These are phyloP conservation scores for Fomitopsis betulina DNA, from an alignment of 1,284 basidiomycete species.

Conservation along the genomic window DNA sequence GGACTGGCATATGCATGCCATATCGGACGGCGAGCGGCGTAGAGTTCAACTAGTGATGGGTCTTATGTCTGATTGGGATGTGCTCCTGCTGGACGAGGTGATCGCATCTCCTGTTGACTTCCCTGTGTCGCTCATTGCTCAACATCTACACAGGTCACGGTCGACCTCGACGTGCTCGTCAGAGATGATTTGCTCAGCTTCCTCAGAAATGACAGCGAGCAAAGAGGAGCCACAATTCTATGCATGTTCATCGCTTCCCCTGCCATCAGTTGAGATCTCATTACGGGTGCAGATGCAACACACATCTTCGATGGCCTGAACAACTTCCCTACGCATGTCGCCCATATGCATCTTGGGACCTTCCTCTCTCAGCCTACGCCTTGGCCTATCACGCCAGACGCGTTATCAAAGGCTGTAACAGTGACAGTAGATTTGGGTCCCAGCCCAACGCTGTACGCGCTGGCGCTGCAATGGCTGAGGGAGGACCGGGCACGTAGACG, in stretches of 20 bases:
- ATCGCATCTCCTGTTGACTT: slow-evolving; percentile 5
- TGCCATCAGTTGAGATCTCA: not conserved
- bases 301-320: slow-evolving; percentile 93
- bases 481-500: slow-evolving; percentile 71
- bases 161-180: slow-evolving; percentile 97
- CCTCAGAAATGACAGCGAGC: slow-evolving; percentile 79
- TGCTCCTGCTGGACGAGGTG: slow-evolving; percentile 92
- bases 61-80: slow-evolving; percentile 93
- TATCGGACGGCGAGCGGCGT: slow-evolving; percentile 94
- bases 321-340: slow-evolving; percentile 85
- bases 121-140: not conserved
- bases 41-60: slow-evolving; percentile 96
- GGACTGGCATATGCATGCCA: slow-evolving; percentile 89
- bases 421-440: slow-evolving; percentile 15
- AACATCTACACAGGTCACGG: slow-evolving; percentile 71
- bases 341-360: slow-evolving; percentile 82
- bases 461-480: slow-evolving; percentile 82
- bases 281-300: slow-evolving; percentile 67
- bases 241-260: slow-evolving; percentile 46
- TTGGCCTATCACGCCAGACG: slow-evolving; percentile 50
- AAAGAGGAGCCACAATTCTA: slow-evolving; percentile 84
- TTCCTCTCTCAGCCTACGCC: slow-evolving; percentile 61
- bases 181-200: slow-evolving; percentile 88
- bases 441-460: slow-evolving; percentile 55
- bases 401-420: slow-evolving; percentile 8